Percentiles rank a stretch among this genome's conserved stretches.
Evolutionary conservation across 495 filamentous ascomycete species (phyloP).

Genomic region (Penicillium cosmopolitanum): DNA sequence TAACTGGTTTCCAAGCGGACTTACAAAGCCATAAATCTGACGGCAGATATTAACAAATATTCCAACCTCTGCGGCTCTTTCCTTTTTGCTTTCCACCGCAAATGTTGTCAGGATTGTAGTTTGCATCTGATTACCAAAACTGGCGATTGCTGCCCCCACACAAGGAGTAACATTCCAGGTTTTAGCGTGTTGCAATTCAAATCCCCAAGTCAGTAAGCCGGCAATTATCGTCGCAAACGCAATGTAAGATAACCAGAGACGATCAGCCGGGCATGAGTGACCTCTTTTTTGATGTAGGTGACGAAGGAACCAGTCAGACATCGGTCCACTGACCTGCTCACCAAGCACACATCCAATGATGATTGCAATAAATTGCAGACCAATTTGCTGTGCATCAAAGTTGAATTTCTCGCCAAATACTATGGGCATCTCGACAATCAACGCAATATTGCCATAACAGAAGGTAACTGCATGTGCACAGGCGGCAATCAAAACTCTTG

Average conservation of each 20-base stretch:
- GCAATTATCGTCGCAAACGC: constrained; percentile 29
- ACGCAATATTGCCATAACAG: constrained; percentile 34
- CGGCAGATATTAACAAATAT: constrained; percentile 38
- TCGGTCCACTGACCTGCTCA: constrained; percentile 38
- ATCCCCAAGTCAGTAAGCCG: constrained; percentile 35
- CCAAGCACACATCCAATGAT: constrained; percentile 41
- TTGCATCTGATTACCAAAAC: constrained; percentile 40
- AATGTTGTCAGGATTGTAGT: constrained; percentile 38
- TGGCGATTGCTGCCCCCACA: constrained; percentile 38
- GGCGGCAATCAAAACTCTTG: constrained; percentile 31
- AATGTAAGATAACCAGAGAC: constrained; percentile 41
- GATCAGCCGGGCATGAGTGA: constrained; percentile 28
- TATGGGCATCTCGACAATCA: constrained; percentile 40
- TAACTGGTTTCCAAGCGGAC: not conserved
- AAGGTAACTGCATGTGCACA: constrained; percentile 36
- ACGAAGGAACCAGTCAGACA: constrained; percentile 35
- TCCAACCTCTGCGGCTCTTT: constrained; percentile 31
- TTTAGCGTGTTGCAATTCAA: constrained; percentile 31
- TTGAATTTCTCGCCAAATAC: constrained; percentile 36
- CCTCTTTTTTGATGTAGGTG: constrained; percentile 19
- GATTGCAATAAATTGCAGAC: constrained; percentile 40
- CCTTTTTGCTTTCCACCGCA: constrained; percentile 35
- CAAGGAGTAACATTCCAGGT: constrained; percentile 40
- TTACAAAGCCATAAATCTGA: constrained; percentile 41
- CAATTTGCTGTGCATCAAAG: constrained; percentile 39